Percentiles rank a stretch among this genome's conserved stretches.
Evolutionary conservation across 208 protist species (phyloP).

Genomic region (Leishmania gerbilli): DNA sequence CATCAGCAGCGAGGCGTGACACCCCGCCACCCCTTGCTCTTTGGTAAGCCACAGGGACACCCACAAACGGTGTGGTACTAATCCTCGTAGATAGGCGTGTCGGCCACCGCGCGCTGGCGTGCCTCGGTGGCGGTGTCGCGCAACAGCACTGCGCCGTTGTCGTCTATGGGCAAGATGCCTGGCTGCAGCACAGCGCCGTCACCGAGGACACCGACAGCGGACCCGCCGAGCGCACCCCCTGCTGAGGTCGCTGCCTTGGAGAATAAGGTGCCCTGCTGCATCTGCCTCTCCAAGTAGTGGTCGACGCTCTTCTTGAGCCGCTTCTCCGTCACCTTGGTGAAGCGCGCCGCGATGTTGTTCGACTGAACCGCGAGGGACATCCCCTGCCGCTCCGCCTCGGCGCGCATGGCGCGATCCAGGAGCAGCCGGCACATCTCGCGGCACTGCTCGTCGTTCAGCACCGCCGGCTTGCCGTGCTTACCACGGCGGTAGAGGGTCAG

Average conservation of each 20-base stretch:
- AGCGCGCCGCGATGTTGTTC: conserved; percentile 38
- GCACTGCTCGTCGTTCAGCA: conserved; percentile 63
- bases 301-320: conserved; percentile 78
- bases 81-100: conserved; percentile 56
- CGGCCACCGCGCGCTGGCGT: conserved; percentile 31
- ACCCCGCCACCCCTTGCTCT: not conserved
- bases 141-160: not conserved
- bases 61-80: conserved; percentile 5
- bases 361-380: conserved; percentile 66
- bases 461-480: conserved; percentile 46
- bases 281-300: conserved; percentile 71
- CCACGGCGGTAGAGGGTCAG: conserved; percentile 74
- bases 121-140: conserved; percentile 12
- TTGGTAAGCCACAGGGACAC: not conserved
- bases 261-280: conserved; percentile 20
- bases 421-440: conserved; percentile 54
- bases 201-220: not conserved
- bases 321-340: conserved; percentile 61
- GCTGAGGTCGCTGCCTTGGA: not conserved
- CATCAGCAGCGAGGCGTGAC: not conserved
- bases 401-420: conserved; percentile 69
- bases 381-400: conserved; percentile 55
- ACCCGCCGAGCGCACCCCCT: conserved; percentile 1
- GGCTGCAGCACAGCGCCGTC: not conserved
- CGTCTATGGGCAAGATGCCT: not conserved